Evolutionary conservation across 805 yeast genomes (phyloP), one percentile per base, ranked within the genome.

Genomic region (Nakazawaea pomicola): DNA sequence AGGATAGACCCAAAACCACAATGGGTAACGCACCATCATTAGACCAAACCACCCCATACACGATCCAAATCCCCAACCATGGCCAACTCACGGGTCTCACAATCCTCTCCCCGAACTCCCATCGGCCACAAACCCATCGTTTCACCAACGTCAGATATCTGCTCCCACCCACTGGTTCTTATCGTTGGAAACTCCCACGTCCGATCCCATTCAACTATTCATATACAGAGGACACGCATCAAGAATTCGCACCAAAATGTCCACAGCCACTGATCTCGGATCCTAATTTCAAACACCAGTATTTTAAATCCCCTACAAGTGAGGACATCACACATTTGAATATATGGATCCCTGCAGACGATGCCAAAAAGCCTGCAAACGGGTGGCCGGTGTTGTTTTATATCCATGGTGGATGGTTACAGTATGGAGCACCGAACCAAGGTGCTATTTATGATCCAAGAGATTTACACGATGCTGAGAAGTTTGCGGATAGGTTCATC

Each of bases 361-460:
- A 57, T n/a, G 52, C 56, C 16, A 36, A 46, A 33, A 54, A 53
- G 32, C 71, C 70, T 11, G 43, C 46, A 8, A 59, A 43, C 5
- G 72, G 72, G 3, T 67, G 69, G 70, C 71, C 72, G 3, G 72
- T 67, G 16, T 43, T 58, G 35, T 47, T 63, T 33, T 66, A 61
- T 49, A 52, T 67, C 34, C 74, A 69, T 50, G 74, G 74, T 25
- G 74, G 74, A 4, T 67, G 65, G 59, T 49, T 68, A 24, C 72
- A 65, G 44, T 58, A 57, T 31, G 67, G 59, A 8, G 38, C 51
- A 3, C 65, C 65, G 11, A 51, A 51, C 37, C 46, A 43, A 14
- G 52, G 49, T 33, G 49, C 50, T 15, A 48, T 55, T 38, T 36
- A 25, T 8, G 44, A 41, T 20, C 44, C 44, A 16, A 55, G 57